Base-by-base conservation (phyloP, 208 protist species). In the Leishmania tarentolae region DNA sequence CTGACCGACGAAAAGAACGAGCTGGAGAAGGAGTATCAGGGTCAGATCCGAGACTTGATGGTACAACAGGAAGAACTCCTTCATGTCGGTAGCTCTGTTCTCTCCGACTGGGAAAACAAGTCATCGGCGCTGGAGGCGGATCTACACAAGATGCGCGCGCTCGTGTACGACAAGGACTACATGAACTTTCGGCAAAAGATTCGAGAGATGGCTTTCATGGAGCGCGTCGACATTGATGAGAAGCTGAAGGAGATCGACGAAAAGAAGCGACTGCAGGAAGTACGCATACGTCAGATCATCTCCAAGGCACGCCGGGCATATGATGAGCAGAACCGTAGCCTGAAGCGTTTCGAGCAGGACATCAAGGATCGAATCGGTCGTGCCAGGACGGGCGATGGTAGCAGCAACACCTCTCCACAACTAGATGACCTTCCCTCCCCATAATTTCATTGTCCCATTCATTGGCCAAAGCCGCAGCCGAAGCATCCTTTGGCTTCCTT, bases 121-220 rank as follows among this genome's bases (percentile, higher is more conserved):
- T 91, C 93, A 0, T 79, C 87, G 0, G 72, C 65, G 9, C 84
- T 93, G 73, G 90, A 93, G 56, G 84, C 85, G 2, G 84, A 92
- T 53, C 80, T 95, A 81, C 83, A 85, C 76, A 87, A 91, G 78
- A 84, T 97, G 66, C 91, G 90, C 0, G 83, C 80, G 0, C 68
- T 94, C 8, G 70, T 97, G 17, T 88, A 94, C 82, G 90, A 90
- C 77, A 82, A 93, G 79, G 91, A 97, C 73, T 92, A 94, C 82
- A 83, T 95, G 56, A 91, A 87, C 81, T 88, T 90, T 76, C 88
- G 90, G 3, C 80, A 89, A 50, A 90, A 88, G 46, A 88, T 93
- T 53, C 91, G 90, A 21, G 89, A 93, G 2, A 79, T 85, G 79
- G 86, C 84, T 42, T 90, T 93, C 75, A 76, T 75, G 61, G 86